phyloP scores from a whole-genome alignment of 1,284 basidiomycete species.

The Sanghuangporus weigelae region DNA sequence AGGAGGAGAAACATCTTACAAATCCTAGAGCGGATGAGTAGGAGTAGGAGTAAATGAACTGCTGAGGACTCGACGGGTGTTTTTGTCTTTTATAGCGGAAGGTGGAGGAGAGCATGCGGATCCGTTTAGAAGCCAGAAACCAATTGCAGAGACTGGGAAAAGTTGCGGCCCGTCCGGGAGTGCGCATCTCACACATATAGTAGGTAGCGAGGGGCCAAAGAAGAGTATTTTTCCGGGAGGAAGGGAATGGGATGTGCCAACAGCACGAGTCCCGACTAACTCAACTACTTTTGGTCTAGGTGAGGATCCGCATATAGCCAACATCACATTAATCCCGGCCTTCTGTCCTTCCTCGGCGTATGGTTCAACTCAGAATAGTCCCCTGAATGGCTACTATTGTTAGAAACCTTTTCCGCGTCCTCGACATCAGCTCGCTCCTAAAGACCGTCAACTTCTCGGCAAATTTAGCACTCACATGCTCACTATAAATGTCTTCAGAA shows the following conservation, averaged over 20 bases:
- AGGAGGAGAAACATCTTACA: conserved; percentile 10
- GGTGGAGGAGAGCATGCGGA: background rate
- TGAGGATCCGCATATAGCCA: background rate
- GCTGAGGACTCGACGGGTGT: background rate
- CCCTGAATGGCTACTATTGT: background rate
- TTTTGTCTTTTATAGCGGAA: background rate
- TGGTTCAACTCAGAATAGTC: background rate
- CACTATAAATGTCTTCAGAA: background rate
- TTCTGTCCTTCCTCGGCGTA: background rate
- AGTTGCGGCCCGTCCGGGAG: background rate
- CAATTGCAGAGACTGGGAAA: background rate
- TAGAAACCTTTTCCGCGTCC: background rate
- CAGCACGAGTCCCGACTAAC: background rate
- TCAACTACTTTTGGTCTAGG: background rate
- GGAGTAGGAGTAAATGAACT: background rate
- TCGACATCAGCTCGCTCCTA: background rate
- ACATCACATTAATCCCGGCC: background rate
- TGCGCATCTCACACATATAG: background rate
- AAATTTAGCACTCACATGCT: background rate
- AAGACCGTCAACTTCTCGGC: background rate
- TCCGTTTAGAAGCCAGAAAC: background rate
- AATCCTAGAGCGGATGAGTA: background rate
- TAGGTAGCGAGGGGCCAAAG: background rate
- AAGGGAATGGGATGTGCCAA: background rate
- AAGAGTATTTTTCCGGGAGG: background rate